Conservation (phyloP, 306 rosid genomes). For the Dryas drummondii region DNA sequence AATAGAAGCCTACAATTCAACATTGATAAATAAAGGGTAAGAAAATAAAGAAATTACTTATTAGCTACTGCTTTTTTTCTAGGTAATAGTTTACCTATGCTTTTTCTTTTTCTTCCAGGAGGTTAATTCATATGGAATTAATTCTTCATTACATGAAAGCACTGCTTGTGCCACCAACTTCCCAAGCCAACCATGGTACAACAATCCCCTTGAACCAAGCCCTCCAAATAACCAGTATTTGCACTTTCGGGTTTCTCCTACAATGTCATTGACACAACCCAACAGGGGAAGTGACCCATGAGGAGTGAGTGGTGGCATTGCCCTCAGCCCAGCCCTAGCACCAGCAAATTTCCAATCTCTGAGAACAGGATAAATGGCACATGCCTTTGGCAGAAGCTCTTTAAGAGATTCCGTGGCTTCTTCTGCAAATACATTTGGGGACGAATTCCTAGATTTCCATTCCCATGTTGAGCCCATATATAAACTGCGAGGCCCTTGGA, state of each 20-base stretch:
- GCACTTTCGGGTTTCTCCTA: constrained; percentile 41
- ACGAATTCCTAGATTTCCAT: constrained; percentile 77
- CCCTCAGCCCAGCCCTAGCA: constrained; percentile 93
- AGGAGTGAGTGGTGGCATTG: constrained; percentile 91
- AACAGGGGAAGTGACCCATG: constrained; percentile 82
- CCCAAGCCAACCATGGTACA: constrained; percentile 93
- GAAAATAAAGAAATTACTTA: too few relatives aligned
- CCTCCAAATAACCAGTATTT: constrained; percentile 91
- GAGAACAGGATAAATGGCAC: constrained; percentile 59
- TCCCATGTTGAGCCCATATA: constrained; percentile 90
- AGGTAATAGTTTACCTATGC: neutral
- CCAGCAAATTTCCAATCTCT: constrained; percentile 62
- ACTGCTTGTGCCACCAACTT: constrained; percentile 73
- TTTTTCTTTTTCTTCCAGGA: constrained; percentile 56
- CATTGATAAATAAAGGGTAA: too few relatives aligned
- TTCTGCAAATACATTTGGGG: constrained; percentile 52
- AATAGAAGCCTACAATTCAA: too few relatives aligned
- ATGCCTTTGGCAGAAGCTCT: constrained; percentile 77
- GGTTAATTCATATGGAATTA: constrained; percentile 71
- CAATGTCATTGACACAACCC: constrained; percentile 68
- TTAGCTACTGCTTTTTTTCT: too few relatives aligned
- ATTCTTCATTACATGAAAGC: constrained; percentile 57
- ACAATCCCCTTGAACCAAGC: constrained; percentile 87
- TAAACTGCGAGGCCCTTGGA: constrained; percentile 60
- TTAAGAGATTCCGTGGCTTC: constrained; percentile 63